Conservation (phyloP, 306 rosid genomes). For the Urtica urens region DNA sequence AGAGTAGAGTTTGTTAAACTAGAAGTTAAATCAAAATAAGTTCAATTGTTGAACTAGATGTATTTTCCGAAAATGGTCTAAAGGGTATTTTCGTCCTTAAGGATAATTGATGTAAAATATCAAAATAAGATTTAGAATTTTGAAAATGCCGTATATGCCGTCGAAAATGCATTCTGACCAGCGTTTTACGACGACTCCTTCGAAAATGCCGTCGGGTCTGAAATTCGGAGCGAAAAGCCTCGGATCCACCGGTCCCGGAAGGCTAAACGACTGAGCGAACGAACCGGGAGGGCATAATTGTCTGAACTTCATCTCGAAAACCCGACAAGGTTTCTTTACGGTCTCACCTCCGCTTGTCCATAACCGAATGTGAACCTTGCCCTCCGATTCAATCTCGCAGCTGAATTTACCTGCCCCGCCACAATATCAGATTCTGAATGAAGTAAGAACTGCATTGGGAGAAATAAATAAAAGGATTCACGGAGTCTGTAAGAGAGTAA, state of each 20-base stretch:
- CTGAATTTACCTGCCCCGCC: constrained; percentile 45
- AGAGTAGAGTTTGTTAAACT: no score
- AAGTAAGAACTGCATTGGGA: not conserved
- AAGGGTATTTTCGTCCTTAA: no score
- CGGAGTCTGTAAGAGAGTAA: no score
- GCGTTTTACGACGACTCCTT: constrained; percentile 48
- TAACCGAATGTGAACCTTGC: constrained; percentile 53
- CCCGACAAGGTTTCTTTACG: constrained; percentile 41
- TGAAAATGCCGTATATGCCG: no score
- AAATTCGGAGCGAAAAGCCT: constrained; percentile 64
- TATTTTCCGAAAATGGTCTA: no score
- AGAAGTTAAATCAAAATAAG: no score
- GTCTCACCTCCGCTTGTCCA: constrained; percentile 37
- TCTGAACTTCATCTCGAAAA: constrained; percentile 38
- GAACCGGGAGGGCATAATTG: constrained; percentile 56
- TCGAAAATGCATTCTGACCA: no score
- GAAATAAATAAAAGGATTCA: no score
- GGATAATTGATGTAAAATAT: no score
- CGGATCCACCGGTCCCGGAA: constrained; percentile 79
- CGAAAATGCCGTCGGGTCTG: constrained; percentile 55
- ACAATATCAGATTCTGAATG: constrained; percentile 1
- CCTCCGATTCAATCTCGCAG: constrained; percentile 58
- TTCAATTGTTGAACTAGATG: no score
- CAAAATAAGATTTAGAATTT: no score
- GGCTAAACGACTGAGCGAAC: constrained; percentile 55